Conservation (phyloP, 345 rosid species). For the Lepidium sativum region DNA sequence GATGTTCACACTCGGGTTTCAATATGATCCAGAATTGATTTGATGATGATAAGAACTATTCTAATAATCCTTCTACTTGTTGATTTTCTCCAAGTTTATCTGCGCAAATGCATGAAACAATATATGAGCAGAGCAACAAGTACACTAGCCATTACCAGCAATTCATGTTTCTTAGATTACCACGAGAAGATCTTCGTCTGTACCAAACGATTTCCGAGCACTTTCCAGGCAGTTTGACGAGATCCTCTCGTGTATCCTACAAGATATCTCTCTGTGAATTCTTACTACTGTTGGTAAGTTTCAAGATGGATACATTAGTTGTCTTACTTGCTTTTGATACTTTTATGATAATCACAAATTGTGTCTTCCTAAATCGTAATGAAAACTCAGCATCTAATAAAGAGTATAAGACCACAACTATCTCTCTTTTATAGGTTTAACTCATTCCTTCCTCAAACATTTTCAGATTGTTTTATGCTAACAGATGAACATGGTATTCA, state of each 20-base stretch:
- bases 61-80: slow-evolving; percentile 12
- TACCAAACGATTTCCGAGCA: slow-evolving; percentile 68
- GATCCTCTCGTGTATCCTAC: slow-evolving; percentile 52
- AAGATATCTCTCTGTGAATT: neutral
- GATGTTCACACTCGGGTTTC: slow-evolving; percentile 9
- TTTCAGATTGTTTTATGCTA: neutral
- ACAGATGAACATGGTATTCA: neutral
- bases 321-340: neutral
- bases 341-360: neutral
- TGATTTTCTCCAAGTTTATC: slow-evolving; percentile 26
- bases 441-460: neutral
- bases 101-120: slow-evolving; percentile 2
- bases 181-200: slow-evolving; percentile 84
- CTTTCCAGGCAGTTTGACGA: slow-evolving; percentile 65
- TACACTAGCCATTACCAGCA: neutral
- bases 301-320: neutral
- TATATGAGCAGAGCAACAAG: neutral
- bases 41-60: neutral
- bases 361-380: neutral
- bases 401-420: neutral
- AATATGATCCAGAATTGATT: neutral
- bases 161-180: slow-evolving; percentile 30
- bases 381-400: neutral
- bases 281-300: neutral
- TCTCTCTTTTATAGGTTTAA: neutral